Percentiles rank a stretch among this genome's conserved stretches.
phyloP scores from a whole-genome alignment of 768 basidiomycete species.

The Leccinum arenicola region DNA sequence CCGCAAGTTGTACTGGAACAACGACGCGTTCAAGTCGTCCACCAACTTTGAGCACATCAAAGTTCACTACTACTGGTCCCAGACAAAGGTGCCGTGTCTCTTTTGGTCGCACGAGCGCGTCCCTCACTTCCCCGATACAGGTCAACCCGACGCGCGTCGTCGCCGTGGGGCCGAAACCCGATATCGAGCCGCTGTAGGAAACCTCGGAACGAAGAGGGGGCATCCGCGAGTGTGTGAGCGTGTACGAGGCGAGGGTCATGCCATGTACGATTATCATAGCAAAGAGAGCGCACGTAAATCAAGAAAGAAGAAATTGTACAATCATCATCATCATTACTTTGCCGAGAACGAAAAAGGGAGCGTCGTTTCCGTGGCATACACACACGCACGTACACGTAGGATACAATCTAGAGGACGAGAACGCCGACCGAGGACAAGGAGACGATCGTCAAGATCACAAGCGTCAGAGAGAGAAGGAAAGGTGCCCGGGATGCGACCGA shows the following conservation, averaged over 20 bases:
- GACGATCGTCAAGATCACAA: slow-evolving; percentile 26
- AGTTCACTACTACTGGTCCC: slow-evolving; percentile 40
- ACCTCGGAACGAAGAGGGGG: not conserved
- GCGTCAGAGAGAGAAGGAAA: slow-evolving; percentile 9
- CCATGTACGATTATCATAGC: not conserved
- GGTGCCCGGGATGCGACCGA: slow-evolving; percentile 10
- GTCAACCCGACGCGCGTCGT: slow-evolving; percentile 80
- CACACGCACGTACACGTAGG: not conserved
- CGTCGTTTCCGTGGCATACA: not conserved
- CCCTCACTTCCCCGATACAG: slow-evolving; percentile 34
- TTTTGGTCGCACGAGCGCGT: not conserved
- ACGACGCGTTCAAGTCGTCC: slow-evolving; percentile 79
- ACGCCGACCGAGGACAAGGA: slow-evolving; percentile 26
- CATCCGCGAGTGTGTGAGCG: not conserved
- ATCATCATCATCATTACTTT: not conserved
- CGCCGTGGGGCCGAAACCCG: slow-evolving; percentile 67
- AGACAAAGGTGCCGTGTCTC: slow-evolving; percentile 17
- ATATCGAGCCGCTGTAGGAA: slow-evolving; percentile 58
- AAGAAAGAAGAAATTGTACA: not conserved
- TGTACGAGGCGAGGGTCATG: not conserved
- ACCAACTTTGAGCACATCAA: slow-evolving; percentile 85
- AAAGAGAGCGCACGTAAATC: not conserved
- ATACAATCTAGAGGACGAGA: slow-evolving; percentile 21
- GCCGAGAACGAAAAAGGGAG: not conserved
- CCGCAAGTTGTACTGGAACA: slow-evolving; percentile 89